These are phyloP conservation scores for Pichia kluyveri DNA, from an alignment of 805 yeast species.

Conservation along the genomic window DNA sequence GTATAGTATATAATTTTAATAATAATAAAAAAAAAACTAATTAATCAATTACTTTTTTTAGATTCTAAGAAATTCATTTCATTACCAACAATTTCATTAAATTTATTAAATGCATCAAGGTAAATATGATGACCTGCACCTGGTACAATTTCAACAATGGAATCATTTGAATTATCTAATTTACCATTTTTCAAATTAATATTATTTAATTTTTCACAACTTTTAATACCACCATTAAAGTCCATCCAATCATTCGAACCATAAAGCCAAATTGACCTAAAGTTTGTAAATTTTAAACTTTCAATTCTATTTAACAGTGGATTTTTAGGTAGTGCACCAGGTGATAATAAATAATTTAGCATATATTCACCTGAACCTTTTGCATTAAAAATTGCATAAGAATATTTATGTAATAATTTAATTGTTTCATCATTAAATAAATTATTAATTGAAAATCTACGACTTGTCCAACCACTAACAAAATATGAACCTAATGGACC, in stretches of 20 bases:
- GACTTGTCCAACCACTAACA: constrained; percentile 81
- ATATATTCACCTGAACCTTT: constrained; percentile 92
- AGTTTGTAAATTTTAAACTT: constrained; percentile 1
- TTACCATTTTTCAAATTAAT: constrained; percentile 8
- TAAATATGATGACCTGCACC: constrained; percentile 75
- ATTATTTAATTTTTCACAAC: constrained; percentile 29
- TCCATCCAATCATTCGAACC: constrained; percentile 73
- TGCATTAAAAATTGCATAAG: constrained; percentile 77
- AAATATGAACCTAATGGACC: constrained; percentile 80
- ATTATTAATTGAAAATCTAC: constrained; percentile 50
- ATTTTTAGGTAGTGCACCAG: constrained; percentile 83
- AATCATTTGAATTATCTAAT: background rate
- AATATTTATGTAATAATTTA: constrained; percentile 59
- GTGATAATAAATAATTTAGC: constrained; percentile 71
- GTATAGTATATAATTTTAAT: no score
- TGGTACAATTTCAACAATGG: constrained; percentile 28
- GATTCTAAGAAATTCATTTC: constrained; percentile 37
- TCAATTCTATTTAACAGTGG: constrained; percentile 58
- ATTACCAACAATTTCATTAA: constrained; percentile 39
- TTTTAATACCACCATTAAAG: constrained; percentile 35
- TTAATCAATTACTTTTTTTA: background rate
- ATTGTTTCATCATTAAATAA: constrained; percentile 23
- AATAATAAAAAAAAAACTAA: no score
- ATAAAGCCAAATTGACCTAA: constrained; percentile 62
- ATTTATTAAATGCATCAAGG: constrained; percentile 50